Evolutionary conservation across 768 basidiomycete genomes (phyloP), one percentile per base, ranked within the genome.

Genomic region (Asterophora parasitica): DNA sequence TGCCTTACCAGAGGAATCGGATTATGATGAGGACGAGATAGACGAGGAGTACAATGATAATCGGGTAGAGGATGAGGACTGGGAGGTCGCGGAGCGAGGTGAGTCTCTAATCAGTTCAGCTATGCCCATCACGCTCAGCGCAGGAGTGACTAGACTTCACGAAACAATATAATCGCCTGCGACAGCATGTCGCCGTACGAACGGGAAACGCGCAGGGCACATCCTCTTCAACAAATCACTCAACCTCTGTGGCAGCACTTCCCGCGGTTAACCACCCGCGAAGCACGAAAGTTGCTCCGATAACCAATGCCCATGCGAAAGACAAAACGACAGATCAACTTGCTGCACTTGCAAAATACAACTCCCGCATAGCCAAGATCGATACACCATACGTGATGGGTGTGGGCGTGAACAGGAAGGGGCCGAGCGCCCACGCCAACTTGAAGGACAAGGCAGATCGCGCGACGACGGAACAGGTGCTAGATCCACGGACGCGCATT

Each of bases 381-480:
- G 84, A 90, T 54, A 74, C 75, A 19, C 83, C 88, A 7, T 90
- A 90, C 62, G 65, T 72, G 50, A 70, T 77, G 62, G 73, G 75
- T 37, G 84, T 85, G 0, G 84, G 92, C 7, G 82, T 93, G 28
- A 97, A 97, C 57, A 77, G 92, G 55, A 99, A 99, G 64, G 91
- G 92, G 0, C 92, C 91, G 0, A 87, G 83, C 53, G 86, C 92
- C 4, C 79, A 81, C 49, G 89, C 92, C 5, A 92, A 92, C 60
- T 67, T 81, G 58, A 98, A 97, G 68, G 96, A 99, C 67, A 97
- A 97, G 66, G 84, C 88, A 37, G 96, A 99, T 69, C 79, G 96
- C 26, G 96, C 96, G 2, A 99, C 96, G 11, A 92, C 79, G 38
- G 96, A 99, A 64, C 96, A 97, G 61, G 96, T 99, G 2, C 76